phyloP scores from a whole-genome alignment of 805 yeast species.

The Wickerhamomyces canadensis region DNA sequence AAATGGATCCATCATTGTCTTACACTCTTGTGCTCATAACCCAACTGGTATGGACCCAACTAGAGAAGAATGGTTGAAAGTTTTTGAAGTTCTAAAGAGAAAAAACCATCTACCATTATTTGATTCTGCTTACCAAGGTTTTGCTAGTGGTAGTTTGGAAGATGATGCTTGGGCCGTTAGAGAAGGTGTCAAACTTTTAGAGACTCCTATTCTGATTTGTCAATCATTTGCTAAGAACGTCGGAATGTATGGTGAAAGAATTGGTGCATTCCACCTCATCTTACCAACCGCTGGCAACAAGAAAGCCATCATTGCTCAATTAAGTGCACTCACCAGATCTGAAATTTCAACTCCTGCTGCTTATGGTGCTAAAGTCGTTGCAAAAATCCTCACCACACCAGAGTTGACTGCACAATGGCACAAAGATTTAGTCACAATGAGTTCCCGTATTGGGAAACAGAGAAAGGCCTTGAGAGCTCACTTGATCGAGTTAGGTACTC shows the following conservation, averaged over 20 bases:
- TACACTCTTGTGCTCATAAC: conserved; percentile 97
- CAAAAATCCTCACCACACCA: conserved; percentile 64
- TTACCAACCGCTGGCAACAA: conserved; percentile 41
- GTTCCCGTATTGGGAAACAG: conserved; percentile 76
- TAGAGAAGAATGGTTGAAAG: conserved; percentile 69
- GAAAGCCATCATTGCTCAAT: conserved; percentile 65
- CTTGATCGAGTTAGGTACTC: conserved; percentile 62
- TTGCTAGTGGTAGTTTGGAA: conserved; percentile 82
- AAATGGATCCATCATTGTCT: conserved; percentile 68
- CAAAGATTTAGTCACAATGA: conserved; percentile 79
- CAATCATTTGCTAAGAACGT: conserved; percentile 96
- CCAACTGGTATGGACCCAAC: conserved; percentile 97
- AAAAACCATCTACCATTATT: conserved; percentile 74
- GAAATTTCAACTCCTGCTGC: conserved; percentile 94
- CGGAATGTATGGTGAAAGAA: conserved; percentile 97
- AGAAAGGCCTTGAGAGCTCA: conserved; percentile 59
- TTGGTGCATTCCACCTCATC: conserved; percentile 84
- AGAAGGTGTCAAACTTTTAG: conserved; percentile 45
- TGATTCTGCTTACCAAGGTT: conserved; percentile 97
- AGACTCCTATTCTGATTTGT: conserved; percentile 66
- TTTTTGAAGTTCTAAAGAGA: conserved; percentile 55
- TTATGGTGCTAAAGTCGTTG: conserved; percentile 89
- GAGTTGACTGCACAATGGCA: conserved; percentile 75
- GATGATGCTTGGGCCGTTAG: conserved; percentile 77
- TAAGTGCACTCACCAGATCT: conserved; percentile 69